phyloP scores from a whole-genome alignment of 768 basidiomycete species.

The Punctularia strigosozonata region DNA sequence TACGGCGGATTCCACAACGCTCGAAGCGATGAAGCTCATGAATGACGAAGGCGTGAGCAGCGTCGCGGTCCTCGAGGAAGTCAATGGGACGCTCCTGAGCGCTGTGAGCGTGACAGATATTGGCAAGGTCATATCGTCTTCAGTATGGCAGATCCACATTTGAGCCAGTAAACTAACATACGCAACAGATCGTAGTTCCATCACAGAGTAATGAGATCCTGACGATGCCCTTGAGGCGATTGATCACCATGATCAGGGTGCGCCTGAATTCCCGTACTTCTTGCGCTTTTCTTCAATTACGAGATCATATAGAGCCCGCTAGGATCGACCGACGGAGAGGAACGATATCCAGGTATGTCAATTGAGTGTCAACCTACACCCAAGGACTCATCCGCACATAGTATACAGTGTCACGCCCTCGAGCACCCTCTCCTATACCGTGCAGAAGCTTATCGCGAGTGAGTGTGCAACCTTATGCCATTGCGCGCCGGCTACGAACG shows the following conservation, averaged over 20 bases:
- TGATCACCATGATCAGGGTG: conserved; percentile 66
- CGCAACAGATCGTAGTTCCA: conserved; percentile 57
- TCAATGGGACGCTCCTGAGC: conserved; percentile 48
- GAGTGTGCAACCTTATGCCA: conserved; percentile 16
- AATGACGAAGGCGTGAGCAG: conserved; percentile 80
- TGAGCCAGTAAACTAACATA: background rate
- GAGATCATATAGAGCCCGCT: conserved; percentile 38
- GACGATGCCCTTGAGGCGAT: conserved; percentile 53
- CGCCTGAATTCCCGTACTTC: conserved; percentile 2
- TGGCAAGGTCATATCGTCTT: conserved; percentile 39
- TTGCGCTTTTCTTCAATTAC: background rate
- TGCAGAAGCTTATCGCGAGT: conserved; percentile 80
- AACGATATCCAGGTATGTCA: conserved; percentile 59
- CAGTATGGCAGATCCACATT: background rate
- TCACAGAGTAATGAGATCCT: conserved; percentile 73
- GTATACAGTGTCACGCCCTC: conserved; percentile 67
- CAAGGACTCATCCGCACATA: conserved; percentile 12
- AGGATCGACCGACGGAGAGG: conserved; percentile 69
- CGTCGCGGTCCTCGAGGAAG: conserved; percentile 64
- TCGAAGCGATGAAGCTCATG: conserved; percentile 80
- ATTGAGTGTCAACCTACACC: conserved; percentile 4
- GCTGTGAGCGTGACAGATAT: conserved; percentile 79
- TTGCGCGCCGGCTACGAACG: conserved; percentile 1
- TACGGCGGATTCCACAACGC: conserved; percentile 45
- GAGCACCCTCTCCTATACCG: conserved; percentile 54